phyloP scores from a whole-genome alignment of 106 monocot genomes.

The Alisma plantagoaquatica region DNA sequence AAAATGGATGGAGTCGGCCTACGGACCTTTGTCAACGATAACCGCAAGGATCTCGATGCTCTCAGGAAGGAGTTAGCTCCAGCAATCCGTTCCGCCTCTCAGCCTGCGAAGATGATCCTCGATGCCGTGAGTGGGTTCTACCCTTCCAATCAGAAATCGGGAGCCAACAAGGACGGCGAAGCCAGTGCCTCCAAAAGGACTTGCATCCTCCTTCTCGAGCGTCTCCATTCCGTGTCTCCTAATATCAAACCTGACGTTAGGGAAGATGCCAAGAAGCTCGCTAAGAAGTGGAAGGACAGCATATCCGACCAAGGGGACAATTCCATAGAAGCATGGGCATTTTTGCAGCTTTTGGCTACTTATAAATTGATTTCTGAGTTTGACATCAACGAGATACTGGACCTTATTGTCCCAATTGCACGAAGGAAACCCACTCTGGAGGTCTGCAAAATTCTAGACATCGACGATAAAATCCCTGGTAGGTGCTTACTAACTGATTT shows the following conservation, averaged over 20 bases:
- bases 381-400: slow-evolving; percentile 23
- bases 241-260: slow-evolving; percentile 13
- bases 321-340: slow-evolving; percentile 17
- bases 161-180: slow-evolving; percentile 6
- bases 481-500: not conserved
- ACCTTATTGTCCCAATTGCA: slow-evolving; percentile 25
- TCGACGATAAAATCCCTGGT: slow-evolving; percentile 40
- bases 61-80: slow-evolving; percentile 19
- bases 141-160: not conserved
- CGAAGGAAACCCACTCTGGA: slow-evolving; percentile 29
- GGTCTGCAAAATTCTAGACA: slow-evolving; percentile 26
- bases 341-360: slow-evolving; percentile 39
- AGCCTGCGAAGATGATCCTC: slow-evolving; percentile 36
- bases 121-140: slow-evolving; percentile 27
- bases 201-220: slow-evolving; percentile 39
- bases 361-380: slow-evolving; percentile 29
- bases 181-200: slow-evolving; percentile 16
- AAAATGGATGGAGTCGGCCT: slow-evolving; percentile 38
- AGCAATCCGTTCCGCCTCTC: slow-evolving; percentile 26
- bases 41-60: slow-evolving; percentile 21
- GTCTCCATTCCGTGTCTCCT: slow-evolving; percentile 10
- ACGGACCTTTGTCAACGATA: slow-evolving; percentile 14
- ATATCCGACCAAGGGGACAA: slow-evolving; percentile 16
- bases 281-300: slow-evolving; percentile 36
- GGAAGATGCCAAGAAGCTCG: slow-evolving; percentile 36